Percentiles rank a stretch among this genome's conserved stretches.
Evolutionary conservation across 1,284 basidiomycete species (phyloP).

Genomic region (Ganoderma leucocontextum): DNA sequence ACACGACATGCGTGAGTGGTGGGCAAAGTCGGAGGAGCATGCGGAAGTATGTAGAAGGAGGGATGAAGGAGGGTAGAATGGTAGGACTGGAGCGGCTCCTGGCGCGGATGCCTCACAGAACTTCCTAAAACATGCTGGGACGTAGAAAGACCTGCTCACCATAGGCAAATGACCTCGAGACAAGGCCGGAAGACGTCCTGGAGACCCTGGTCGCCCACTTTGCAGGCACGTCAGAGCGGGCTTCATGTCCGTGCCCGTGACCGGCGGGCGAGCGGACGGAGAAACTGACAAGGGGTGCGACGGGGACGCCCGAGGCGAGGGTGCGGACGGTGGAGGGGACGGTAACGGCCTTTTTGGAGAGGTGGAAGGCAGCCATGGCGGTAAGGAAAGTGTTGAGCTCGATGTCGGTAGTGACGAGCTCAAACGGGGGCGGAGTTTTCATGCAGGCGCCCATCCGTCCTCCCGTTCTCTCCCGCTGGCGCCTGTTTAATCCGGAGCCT

Average conservation of each 20-base stretch:
- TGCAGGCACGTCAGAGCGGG: slow-evolving; percentile 74
- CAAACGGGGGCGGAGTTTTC: slow-evolving; percentile 37
- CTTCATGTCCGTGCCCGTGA: slow-evolving; percentile 65
- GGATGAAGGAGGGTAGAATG: not conserved
- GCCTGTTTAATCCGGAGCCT: slow-evolving; percentile 21
- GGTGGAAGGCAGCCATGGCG: slow-evolving; percentile 72
- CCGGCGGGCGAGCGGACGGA: slow-evolving; percentile 66
- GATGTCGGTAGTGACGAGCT: slow-evolving; percentile 39
- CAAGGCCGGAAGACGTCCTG: slow-evolving; percentile 61
- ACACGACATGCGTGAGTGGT: not conserved
- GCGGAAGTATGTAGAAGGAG: not conserved
- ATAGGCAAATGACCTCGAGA: slow-evolving; percentile 73
- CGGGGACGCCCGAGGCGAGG: slow-evolving; percentile 78
- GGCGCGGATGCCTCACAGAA: not conserved
- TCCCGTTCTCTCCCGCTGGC: slow-evolving; percentile 36
- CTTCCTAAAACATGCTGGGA: not conserved
- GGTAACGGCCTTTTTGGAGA: slow-evolving; percentile 83
- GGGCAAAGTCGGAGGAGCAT: slow-evolving; percentile 7
- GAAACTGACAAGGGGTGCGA: slow-evolving; percentile 75
- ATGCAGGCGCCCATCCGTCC: slow-evolving; percentile 26
- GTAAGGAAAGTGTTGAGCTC: slow-evolving; percentile 28
- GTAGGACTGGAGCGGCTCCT: not conserved
- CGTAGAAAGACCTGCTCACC: slow-evolving; percentile 58
- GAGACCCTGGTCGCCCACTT: slow-evolving; percentile 70
- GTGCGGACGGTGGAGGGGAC: slow-evolving; percentile 84